phyloP scores from a whole-genome alignment of 306 rosid genomes.

The Corylus heterophylla region DNA sequence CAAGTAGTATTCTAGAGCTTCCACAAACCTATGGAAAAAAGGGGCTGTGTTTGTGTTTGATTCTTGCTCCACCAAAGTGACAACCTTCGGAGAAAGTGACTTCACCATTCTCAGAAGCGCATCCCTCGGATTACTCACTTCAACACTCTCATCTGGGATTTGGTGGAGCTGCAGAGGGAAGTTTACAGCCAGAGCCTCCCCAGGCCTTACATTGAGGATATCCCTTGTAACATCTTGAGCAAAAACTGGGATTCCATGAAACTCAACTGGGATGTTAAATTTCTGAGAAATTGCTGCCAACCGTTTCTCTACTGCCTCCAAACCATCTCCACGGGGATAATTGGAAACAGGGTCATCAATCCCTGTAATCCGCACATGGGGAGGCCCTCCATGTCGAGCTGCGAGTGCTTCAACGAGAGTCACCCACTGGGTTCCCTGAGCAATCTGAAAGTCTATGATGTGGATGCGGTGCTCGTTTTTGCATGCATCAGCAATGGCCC shows the following conservation, averaged over 20 bases:
- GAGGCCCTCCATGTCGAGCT: conserved; percentile 84
- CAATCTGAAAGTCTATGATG: conserved; percentile 91
- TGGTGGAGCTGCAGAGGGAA: conserved; percentile 93
- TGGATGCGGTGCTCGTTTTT: conserved; percentile 78
- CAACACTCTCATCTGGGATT: conserved; percentile 93
- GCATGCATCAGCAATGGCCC: conserved; percentile 95
- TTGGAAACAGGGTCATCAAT: conserved; percentile 73
- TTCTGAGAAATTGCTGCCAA: conserved; percentile 59
- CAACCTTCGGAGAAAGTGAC: conserved; percentile 75
- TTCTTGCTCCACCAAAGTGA: conserved; percentile 91
- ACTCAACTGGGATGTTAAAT: conserved; percentile 76
- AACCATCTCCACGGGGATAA: conserved; percentile 82
- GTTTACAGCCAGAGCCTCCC: conserved; percentile 94
- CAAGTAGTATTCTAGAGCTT: conserved; percentile 80
- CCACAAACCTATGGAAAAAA: conserved; percentile 70
- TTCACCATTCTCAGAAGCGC: conserved; percentile 78
- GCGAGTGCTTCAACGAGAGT: conserved; percentile 98
- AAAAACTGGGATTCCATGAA: conserved; percentile 74
- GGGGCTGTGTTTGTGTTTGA: conserved; percentile 95
- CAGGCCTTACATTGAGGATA: conserved; percentile 73
- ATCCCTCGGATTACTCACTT: conserved; percentile 82
- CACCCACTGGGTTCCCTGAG: conserved; percentile 88
- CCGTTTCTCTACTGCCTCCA: conserved; percentile 61
- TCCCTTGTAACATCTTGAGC: conserved; percentile 59
- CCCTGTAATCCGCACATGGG: conserved; percentile 82